Evolutionary conservation across 202 grass and related monocot species (phyloP).

Genomic region (Alloteropsis angusta): DNA sequence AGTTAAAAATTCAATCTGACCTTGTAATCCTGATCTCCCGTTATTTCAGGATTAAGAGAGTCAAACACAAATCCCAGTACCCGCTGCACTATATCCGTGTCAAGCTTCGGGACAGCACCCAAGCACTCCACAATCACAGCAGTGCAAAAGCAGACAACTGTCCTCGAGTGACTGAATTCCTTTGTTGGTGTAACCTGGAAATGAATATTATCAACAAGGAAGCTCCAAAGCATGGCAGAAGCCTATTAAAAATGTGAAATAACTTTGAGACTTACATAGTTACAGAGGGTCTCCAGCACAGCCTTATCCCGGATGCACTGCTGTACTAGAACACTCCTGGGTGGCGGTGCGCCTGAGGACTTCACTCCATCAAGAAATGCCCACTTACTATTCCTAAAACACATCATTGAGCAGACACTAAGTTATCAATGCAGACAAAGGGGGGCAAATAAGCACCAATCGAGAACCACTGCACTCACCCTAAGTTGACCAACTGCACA

Average conservation of each 20-base stretch:
- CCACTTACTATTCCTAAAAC: conserved; percentile 78
- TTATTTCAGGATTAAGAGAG: conserved; percentile 69
- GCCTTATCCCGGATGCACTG: conserved; percentile 83
- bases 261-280: conserved; percentile 46
- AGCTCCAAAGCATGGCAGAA: conserved; percentile 13
- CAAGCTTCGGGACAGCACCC: conserved; percentile 67
- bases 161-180: conserved; percentile 56
- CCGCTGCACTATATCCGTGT: conserved; percentile 73
- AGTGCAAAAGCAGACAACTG: conserved; percentile 73
- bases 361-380: conserved; percentile 74
- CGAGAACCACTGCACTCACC: conserved; percentile 30
- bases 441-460: background rate
- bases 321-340: conserved; percentile 79
- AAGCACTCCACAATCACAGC: conserved; percentile 81
- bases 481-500: conserved; percentile 69
- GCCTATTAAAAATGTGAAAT: background rate
- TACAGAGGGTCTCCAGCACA: conserved; percentile 75
- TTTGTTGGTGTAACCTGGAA: conserved; percentile 60
- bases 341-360: conserved; percentile 62
- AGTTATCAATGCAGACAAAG: background rate
- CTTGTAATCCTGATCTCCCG: conserved; percentile 65
- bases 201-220: conserved; percentile 20
- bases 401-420: background rate
- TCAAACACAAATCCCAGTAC: conserved; percentile 78
- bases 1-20: conserved; percentile 29